Evolutionary conservation across 202 grass and related monocot species (phyloP), one percentile per base, ranked within the genome.

Genomic region (Hordeum pubiflorum): DNA sequence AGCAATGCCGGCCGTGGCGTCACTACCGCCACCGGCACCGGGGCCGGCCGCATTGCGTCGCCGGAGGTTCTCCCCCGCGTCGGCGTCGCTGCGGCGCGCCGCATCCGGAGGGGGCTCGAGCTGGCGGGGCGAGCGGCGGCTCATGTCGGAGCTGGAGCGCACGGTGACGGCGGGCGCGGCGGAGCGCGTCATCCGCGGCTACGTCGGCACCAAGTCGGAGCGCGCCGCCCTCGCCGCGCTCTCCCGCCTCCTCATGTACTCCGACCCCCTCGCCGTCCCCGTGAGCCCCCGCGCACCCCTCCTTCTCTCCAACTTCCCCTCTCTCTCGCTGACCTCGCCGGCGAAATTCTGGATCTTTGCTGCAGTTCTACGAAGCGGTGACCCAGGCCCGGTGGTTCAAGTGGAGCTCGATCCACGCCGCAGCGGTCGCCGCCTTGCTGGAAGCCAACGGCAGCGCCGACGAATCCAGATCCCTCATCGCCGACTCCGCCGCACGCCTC

Each of bases 371-470:
- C 76, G 78, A 86, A 15, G 87, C 84, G 41, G 86, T 98, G 54
- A 94, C 86, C 9, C 85, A 87, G 82, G 85, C 90, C 0, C 59
- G 72, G 55, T 98, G 95, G 95, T 98, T 91, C 84, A 88, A 87
- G 32, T 93, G 95, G 92, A 93, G 86, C 41, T 86, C 88, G 6
- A 93, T 86, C 76, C 87, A 90, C 22, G 79, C 90, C 7, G 86
- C 95, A 37, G 74, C 75, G 1, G 77, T 94, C 4, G 82, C 84
- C 1, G 78, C 90, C 4, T 69, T 98, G 48, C 86, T 98, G 3
- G 86, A 91, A 72, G 40, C 58, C 60, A 88, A 80, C 21, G 85
- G 87, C 37, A 79, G 79, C 58, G 66, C 52, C 1, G 60, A 20
- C 50, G 76, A 91, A 58, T 91, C 88, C 7, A 89, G 75, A 87